Conservation (phyloP, 2,329 filamentous ascomycete genomes). For the Botrytis aclada region DNA sequence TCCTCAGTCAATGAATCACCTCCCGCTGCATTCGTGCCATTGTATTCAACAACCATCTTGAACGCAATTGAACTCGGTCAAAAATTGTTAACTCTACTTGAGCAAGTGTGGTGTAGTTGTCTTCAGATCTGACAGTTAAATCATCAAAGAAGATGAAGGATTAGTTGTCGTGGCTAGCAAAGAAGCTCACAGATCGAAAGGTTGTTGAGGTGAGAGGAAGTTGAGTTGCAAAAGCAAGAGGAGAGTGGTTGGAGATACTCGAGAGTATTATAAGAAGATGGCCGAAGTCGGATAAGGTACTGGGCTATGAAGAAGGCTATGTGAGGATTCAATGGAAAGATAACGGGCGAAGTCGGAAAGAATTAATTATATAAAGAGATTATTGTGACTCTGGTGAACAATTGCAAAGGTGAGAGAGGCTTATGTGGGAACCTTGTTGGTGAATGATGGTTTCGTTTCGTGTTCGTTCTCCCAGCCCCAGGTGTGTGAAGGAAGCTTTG, state of each 20-base stretch:
- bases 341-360: not conserved
- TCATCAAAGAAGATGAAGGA: not conserved
- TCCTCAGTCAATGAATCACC: slow-evolving; percentile 61
- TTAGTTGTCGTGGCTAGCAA: not conserved
- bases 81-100: not conserved
- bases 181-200: slow-evolving; percentile 5
- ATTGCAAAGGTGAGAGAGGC: not conserved
- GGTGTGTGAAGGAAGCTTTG: not conserved
- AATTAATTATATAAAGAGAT: slow-evolving; percentile 9
- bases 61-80: not conserved
- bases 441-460: too few species aligned
- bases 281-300: not conserved
- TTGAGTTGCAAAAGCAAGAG: not conserved
- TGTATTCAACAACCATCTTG: slow-evolving; percentile 44
- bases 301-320: not conserved
- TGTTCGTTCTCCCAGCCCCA: not conserved
- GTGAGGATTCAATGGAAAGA: not conserved
- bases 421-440: not conserved
- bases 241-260: not conserved
- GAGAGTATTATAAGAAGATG: not conserved
- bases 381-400: not conserved
- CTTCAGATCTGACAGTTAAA: not conserved
- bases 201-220: not conserved
- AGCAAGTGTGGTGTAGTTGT: not conserved
- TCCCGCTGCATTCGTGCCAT: slow-evolving; percentile 54